Conservation (phyloP, 768 basidiomycete genomes). For the Roridomyces roridus region DNA sequence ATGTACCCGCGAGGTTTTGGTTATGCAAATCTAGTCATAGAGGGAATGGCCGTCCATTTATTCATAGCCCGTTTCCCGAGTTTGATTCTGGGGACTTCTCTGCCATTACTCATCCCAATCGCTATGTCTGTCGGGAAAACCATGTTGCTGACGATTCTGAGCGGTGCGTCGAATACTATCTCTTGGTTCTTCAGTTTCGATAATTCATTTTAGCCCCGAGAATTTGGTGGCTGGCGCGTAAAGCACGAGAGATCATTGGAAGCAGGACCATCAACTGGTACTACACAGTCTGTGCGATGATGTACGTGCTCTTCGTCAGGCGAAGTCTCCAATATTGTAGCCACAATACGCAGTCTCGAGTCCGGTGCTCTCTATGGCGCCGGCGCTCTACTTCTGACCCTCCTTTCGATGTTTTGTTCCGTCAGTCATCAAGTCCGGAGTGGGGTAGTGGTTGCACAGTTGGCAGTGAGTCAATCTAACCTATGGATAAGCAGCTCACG, state of each 20-base stretch:
- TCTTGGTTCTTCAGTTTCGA: not conserved
- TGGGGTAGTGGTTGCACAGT: too few species aligned
- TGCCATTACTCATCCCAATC: not conserved
- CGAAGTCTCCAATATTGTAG: too few species aligned
- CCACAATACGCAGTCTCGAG: constrained; percentile 4
- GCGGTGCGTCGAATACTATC: constrained; percentile 4
- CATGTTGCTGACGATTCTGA: not conserved
- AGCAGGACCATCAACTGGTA: not conserved
- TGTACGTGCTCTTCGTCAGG: not conserved
- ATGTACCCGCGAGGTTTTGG: not conserved
- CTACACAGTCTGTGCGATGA: constrained; percentile 5
- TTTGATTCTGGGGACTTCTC: not conserved
- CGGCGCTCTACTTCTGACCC: not conserved
- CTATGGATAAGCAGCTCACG: too few species aligned
- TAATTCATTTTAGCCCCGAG: not conserved
- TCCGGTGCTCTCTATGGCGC: constrained; percentile 5
- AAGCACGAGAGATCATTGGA: not conserved
- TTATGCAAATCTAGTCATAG: not conserved
- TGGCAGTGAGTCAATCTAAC: too few species aligned
- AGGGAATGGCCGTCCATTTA: too few species aligned
- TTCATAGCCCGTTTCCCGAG: too few species aligned
- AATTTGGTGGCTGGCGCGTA: constrained; percentile 11
- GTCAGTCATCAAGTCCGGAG: too few species aligned
- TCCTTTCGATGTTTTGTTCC: too few species aligned
- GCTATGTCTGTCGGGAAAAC: constrained; percentile 2